Evolutionary conservation across 495 filamentous ascomycete genomes (phyloP).

Genomic region (Hypoxylon fuscum): DNA sequence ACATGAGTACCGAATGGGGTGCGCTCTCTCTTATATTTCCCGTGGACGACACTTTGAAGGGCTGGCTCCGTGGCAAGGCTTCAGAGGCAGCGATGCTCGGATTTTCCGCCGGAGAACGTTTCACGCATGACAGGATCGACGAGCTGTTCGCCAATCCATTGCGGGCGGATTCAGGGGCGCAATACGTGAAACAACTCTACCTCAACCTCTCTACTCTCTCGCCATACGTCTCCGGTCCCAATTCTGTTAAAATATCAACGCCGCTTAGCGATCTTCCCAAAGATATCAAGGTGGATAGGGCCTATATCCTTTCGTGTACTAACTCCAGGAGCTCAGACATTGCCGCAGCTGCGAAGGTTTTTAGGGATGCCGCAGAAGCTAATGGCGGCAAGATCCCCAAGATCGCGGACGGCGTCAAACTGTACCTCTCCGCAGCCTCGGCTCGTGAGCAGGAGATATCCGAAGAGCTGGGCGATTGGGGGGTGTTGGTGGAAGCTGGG

Average conservation of each 20-base stretch:
- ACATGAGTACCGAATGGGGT: constrained; percentile 98
- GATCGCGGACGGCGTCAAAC: no score
- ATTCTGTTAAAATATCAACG: no score
- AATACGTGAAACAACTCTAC: constrained; percentile 84
- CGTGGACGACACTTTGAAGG: constrained; percentile 74
- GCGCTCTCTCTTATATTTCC: constrained; percentile 85
- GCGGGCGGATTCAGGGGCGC: constrained; percentile 76
- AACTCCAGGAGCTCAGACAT: no score
- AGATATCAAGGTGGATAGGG: no score
- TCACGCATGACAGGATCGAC: constrained; percentile 77
- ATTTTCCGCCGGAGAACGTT: constrained; percentile 55
- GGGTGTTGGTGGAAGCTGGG: constrained; percentile 80
- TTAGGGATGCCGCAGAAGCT: no score
- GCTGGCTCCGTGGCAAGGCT: constrained; percentile 83
- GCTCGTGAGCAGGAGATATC: constrained; percentile 68
- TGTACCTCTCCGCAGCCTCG: no score
- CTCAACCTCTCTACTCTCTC: constrained; percentile 72
- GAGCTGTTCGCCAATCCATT: constrained; percentile 73
- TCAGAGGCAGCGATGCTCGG: constrained; percentile 65
- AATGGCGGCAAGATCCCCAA: no score
- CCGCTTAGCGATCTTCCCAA: no score
- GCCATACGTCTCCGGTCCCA: constrained; percentile 69
- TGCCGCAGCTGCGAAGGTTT: no score
- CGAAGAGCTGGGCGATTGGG: constrained; percentile 91
- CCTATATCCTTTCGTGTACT: no score